phyloP scores from a whole-genome alignment of 2,329 filamentous ascomycete species.

The Talaromyces sp. region DNA sequence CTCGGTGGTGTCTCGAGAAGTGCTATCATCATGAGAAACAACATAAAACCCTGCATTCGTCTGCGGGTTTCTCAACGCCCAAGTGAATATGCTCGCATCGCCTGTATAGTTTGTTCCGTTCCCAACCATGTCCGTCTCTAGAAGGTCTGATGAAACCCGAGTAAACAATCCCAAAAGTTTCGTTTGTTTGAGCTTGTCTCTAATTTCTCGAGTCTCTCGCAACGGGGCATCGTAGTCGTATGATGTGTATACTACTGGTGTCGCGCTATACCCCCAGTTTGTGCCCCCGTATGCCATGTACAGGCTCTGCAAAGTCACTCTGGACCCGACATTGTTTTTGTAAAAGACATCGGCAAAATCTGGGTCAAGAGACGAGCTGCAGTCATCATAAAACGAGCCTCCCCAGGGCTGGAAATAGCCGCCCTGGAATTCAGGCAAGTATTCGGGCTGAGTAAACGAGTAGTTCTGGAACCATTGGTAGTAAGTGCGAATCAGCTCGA shows the following conservation, averaged over 20 bases:
- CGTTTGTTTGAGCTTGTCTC: constrained; percentile 67
- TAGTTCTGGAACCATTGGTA: constrained; percentile 55
- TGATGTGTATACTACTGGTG: constrained; percentile 59
- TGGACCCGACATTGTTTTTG: constrained; percentile 67
- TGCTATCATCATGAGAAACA: constrained; percentile 42
- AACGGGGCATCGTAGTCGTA: constrained; percentile 62
- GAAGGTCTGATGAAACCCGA: constrained; percentile 45
- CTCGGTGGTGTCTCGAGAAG: constrained; percentile 39
- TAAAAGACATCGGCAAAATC: constrained; percentile 75
- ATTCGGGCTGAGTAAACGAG: constrained; percentile 48
- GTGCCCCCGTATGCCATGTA: constrained; percentile 79
- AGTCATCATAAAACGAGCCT: constrained; percentile 63
- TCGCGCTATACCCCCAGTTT: constrained; percentile 75
- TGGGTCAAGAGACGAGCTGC: constrained; percentile 59
- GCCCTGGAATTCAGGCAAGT: constrained; percentile 60
- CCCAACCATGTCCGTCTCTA: constrained; percentile 50
- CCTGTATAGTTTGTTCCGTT: constrained; percentile 49
- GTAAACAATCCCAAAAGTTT: constrained; percentile 41
- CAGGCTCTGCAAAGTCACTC: constrained; percentile 62
- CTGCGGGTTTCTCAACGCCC: constrained; percentile 49
- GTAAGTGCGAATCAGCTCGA: constrained; percentile 49
- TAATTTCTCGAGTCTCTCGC: constrained; percentile 68
- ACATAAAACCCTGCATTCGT: constrained; percentile 48
- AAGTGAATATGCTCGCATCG: constrained; percentile 42
- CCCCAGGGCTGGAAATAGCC: constrained; percentile 71